A percentile compares a stretch with the other conserved stretches of the same genome.
phyloP scores from a whole-genome alignment of 805 yeast species.

The Yueomyces sinensis region DNA sequence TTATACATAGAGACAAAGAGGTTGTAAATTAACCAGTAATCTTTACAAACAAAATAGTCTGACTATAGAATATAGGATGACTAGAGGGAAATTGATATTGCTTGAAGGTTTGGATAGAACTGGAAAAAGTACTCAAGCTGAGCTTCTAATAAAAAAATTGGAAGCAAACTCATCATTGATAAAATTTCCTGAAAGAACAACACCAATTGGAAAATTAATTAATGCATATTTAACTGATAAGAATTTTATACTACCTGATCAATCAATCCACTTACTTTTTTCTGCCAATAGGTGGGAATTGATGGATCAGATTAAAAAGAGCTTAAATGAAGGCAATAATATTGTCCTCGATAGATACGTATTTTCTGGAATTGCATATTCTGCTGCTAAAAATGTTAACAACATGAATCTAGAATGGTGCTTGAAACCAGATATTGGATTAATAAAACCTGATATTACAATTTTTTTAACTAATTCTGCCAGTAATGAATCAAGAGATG shows the following conservation, averaged over 20 bases:
- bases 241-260: slow-evolving; percentile 44
- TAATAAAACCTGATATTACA: slow-evolving; percentile 78
- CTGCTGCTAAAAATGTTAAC: slow-evolving; percentile 50
- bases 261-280: slow-evolving; percentile 76
- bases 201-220: slow-evolving; percentile 69
- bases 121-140: slow-evolving; percentile 83
- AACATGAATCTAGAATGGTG: slow-evolving; percentile 70
- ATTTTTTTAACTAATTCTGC: slow-evolving; percentile 50
- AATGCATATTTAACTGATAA: slow-evolving; percentile 52
- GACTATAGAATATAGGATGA: too few species aligned
- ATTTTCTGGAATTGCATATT: slow-evolving; percentile 87
- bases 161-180: slow-evolving; percentile 23
- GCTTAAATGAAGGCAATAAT: slow-evolving; percentile 33
- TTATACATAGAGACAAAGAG: too few species aligned
- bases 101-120: slow-evolving; percentile 92
- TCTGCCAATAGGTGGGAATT: slow-evolving; percentile 94
- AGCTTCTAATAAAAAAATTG: slow-evolving; percentile 22
- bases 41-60: too few species aligned
- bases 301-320: slow-evolving; percentile 30
- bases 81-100: slow-evolving; percentile 61
- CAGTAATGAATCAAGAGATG: slow-evolving; percentile 38
- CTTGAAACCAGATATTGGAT: slow-evolving; percentile 62
- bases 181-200: slow-evolving; percentile 83
- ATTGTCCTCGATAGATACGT: slow-evolving; percentile 78
- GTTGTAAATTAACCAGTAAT: too few species aligned